phyloP scores from a whole-genome alignment of 129 eudicot genomes.

The Glebionis coronaria region DNA sequence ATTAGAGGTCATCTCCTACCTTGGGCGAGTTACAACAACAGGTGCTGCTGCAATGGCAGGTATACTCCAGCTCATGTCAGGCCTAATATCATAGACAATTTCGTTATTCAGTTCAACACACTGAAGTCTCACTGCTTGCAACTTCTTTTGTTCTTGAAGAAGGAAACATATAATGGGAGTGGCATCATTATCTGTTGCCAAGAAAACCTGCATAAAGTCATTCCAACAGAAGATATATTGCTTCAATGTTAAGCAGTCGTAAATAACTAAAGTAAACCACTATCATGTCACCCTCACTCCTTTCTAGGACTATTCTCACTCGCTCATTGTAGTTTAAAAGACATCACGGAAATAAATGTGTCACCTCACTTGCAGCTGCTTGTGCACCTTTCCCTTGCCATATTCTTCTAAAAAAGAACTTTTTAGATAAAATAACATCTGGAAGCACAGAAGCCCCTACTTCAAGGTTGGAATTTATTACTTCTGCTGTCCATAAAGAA shows the following conservation, averaged over 20 bases:
- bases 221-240: background rate
- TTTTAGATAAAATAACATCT: conserved; percentile 42
- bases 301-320: conserved; percentile 12
- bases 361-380: conserved; percentile 91
- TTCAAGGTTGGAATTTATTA: conserved; percentile 41
- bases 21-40: conserved; percentile 85
- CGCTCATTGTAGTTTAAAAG: conserved; percentile 3
- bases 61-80: conserved; percentile 96
- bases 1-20: conserved; percentile 42
- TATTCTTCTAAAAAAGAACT: conserved; percentile 70
- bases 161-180: conserved; percentile 81
- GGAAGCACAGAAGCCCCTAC: conserved; percentile 35
- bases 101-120: conserved; percentile 65
- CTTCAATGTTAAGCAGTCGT: conserved; percentile 6
- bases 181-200: conserved; percentile 82
- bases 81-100: conserved; percentile 66
- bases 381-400: conserved; percentile 97
- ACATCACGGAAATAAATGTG: conserved; percentile 24
- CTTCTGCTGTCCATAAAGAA: conserved; percentile 81
- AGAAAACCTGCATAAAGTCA: conserved; percentile 57
- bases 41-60: conserved; percentile 95
- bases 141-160: conserved; percentile 91
- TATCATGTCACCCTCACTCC: conserved; percentile 21
- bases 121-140: conserved; percentile 67
- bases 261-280: conserved; percentile 4